These are phyloP conservation scores for Jatropha podagrica DNA, from an alignment of 441 rosid genomes.

Conservation along the genomic window DNA sequence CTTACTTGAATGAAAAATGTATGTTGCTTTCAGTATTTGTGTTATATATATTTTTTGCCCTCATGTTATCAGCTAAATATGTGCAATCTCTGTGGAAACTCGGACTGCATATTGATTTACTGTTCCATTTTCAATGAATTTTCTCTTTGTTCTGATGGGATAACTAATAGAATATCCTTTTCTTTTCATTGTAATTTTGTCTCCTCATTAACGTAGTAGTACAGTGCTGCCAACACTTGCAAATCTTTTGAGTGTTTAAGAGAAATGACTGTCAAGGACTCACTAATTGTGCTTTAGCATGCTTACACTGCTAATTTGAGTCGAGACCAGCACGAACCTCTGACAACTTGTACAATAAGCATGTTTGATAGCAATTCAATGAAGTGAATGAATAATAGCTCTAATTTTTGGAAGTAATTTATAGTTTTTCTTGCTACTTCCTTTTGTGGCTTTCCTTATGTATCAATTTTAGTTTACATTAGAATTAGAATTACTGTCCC, in stretches of 20 bases:
- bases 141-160: not conserved
- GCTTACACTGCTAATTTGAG: not conserved
- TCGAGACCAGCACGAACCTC: not conserved
- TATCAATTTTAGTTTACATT: not conserved
- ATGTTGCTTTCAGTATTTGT: not conserved
- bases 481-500: not conserved
- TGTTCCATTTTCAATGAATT: not conserved
- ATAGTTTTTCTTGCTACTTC: slow-evolving; percentile 1
- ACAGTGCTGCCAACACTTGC: not conserved
- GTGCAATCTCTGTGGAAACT: not conserved
- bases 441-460: not conserved
- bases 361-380: not conserved
- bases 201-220: not conserved
- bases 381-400: not conserved
- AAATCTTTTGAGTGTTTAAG: not conserved
- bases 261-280: not conserved
- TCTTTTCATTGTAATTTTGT: not conserved
- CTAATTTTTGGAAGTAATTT: not conserved
- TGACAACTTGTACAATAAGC: not conserved
- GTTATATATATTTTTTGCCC: not conserved
- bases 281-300: not conserved
- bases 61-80: not conserved
- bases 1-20: not conserved
- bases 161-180: not conserved
- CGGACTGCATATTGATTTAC: not conserved